Conservation (phyloP, 768 basidiomycete genomes). For the Mycena galopus region DNA sequence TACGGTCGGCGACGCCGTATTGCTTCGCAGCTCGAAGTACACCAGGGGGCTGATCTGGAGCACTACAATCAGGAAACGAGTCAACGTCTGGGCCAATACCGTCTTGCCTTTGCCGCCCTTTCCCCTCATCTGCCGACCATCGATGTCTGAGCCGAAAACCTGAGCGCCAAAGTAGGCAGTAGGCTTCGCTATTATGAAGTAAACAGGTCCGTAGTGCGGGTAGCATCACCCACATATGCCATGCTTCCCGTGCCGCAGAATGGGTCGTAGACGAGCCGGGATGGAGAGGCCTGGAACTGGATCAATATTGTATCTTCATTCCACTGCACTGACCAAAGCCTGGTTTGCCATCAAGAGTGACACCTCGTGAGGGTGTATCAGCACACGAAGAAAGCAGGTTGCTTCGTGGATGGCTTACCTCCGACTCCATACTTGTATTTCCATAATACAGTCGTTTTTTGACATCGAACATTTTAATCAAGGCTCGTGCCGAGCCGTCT, state of each 20-base stretch:
- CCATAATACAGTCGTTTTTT: slow-evolving; percentile 93
- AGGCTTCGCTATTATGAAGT: slow-evolving; percentile 64
- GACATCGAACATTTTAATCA: slow-evolving; percentile 79
- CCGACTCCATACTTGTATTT: slow-evolving; percentile 98
- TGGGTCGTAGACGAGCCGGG: slow-evolving; percentile 94
- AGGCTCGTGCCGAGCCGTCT: slow-evolving; percentile 72
- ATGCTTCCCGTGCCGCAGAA: slow-evolving; percentile 95
- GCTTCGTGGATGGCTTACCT: slow-evolving; percentile 46
- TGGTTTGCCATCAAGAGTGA: slow-evolving; percentile 98
- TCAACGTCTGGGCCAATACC: neutral
- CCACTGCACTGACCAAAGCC: slow-evolving; percentile 69
- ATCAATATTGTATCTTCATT: neutral
- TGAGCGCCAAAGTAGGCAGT: slow-evolving; percentile 89
- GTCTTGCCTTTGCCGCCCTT: slow-evolving; percentile 90
- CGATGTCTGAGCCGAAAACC: slow-evolving; percentile 94
- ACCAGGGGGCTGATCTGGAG: slow-evolving; percentile 67
- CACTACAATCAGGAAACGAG: neutral
- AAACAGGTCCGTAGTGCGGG: neutral
- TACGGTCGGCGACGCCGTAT: slow-evolving; percentile 79
- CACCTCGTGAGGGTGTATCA: slow-evolving; percentile 51
- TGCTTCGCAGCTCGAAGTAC: slow-evolving; percentile 85
- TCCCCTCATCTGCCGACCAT: slow-evolving; percentile 96
- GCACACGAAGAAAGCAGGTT: neutral
- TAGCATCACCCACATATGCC: slow-evolving; percentile 73
- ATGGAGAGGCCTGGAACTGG: slow-evolving; percentile 78